Evolutionary conservation across 805 yeast genomes (phyloP).

Genomic region (Saccharomycodes ludwigii): DNA sequence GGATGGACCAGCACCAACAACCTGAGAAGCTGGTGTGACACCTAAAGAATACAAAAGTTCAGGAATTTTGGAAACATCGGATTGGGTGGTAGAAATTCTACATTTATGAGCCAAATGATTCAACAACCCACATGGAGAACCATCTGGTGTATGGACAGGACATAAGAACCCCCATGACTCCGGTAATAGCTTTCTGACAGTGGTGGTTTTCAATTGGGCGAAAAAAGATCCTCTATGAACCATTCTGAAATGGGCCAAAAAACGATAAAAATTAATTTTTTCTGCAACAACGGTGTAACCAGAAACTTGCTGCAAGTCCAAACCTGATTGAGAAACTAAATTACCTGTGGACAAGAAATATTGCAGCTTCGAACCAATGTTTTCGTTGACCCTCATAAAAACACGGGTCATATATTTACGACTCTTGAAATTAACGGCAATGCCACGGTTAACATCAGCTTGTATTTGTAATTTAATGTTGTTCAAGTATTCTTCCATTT

Average conservation of each 20-base stretch:
- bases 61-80: conserved; percentile 67
- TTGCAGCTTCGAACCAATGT: conserved; percentile 88
- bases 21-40: conserved; percentile 58
- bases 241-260: conserved; percentile 98
- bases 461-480: conserved; percentile 61
- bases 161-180: conserved; percentile 99
- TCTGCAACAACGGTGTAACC: conserved; percentile 99
- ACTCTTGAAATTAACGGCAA: conserved; percentile 73
- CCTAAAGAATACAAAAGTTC: conserved; percentile 57
- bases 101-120: conserved; percentile 96
- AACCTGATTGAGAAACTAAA: conserved; percentile 90
- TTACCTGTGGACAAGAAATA: conserved; percentile 96
- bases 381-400: conserved; percentile 71
- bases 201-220: conserved; percentile 93
- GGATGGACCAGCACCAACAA: conserved; percentile 79
- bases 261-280: conserved; percentile 92
- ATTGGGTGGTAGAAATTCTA: conserved; percentile 61
- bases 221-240: conserved; percentile 99
- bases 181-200: conserved; percentile 90
- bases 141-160: conserved; percentile 99
- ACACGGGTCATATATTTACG: conserved; percentile 73
- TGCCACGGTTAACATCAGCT: conserved; percentile 68
- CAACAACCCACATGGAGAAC: conserved; percentile 96
- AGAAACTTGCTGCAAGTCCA: conserved; percentile 94
- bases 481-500: conserved; percentile 83